Base-by-base conservation (phyloP, 176 grass and related monocot species). In the Musa acuminata region DNA sequence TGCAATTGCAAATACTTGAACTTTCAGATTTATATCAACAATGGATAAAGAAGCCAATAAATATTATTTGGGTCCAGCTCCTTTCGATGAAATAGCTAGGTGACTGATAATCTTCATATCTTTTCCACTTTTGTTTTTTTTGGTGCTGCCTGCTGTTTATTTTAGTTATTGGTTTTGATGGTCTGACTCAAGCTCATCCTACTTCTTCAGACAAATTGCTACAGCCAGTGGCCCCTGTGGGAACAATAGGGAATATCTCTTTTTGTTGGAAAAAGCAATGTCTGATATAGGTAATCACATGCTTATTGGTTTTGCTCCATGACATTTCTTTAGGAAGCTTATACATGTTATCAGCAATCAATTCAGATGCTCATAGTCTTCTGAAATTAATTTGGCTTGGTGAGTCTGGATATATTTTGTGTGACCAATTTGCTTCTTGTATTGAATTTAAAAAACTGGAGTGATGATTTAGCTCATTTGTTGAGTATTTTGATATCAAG, bases 1-100 rank as follows among this genome's bases (percentile, higher is more conserved):
- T 52, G 48, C 10, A 55, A 73, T 27, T 76, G 55, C 51, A 19
- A 67, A 9, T 3, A 11, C 13, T 77, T 78, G 17, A n/a, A 51
- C 58, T 9, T 78, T 72, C 59, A 86, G 84, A 67, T 86, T 86
- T 29, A 72, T 75, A 52, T 86, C 84, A 43, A 86, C 79, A 3
- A 69, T 75, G 59, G 57, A 82, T 72, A 82, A 77, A 82, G 72
- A 60, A 63, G 54, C 65, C 51, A 86, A 86, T 52, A 86, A 71
- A 8, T 86, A 86, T 52, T 86, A 82, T 24, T 80, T 86, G 64
- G 84, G 84, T 59, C 84, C 84, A 58, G 84, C 84, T 73, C 63
- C 84, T n/a, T 67, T 86, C 48, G 75, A 74, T 12, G 78, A 73
- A 78, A 86, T 78, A 69, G 84, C 84, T 63, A 86, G 72, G 84